These are phyloP conservation scores for Fomitiporia mediterranea DNA, from an alignment of 1,284 basidiomycete genomes.

Conservation along the genomic window DNA sequence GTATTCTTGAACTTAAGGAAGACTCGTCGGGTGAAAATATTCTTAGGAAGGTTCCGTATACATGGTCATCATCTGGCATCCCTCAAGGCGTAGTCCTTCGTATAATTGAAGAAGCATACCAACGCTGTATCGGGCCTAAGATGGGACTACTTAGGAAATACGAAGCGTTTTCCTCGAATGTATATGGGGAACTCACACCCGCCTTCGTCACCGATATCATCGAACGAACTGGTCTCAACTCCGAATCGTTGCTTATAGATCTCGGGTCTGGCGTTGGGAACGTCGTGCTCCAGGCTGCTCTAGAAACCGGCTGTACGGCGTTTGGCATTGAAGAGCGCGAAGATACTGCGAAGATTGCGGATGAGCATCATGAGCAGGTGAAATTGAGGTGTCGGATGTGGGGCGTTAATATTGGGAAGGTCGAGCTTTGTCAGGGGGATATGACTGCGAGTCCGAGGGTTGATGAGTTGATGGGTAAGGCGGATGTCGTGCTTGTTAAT, in stretches of 20 bases:
- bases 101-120: conserved; percentile 75
- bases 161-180: conserved; percentile 67
- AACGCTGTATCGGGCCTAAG: conserved; percentile 70
- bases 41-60: conserved; percentile 41
- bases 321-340: conserved; percentile 67
- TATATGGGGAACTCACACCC: conserved; percentile 75
- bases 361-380: conserved; percentile 58
- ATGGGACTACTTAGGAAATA: conserved; percentile 60
- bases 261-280: conserved; percentile 79
- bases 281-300: conserved; percentile 67
- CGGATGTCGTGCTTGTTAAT: conserved; percentile 74
- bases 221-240: conserved; percentile 47
- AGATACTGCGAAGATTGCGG: conserved; percentile 59
- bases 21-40: conserved; percentile 45
- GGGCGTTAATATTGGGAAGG: conserved; percentile 61
- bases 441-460: conserved; percentile 62
- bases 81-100: conserved; percentile 59
- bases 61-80: conserved; percentile 47
- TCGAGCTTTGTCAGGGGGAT: conserved; percentile 69
- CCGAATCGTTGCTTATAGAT: conserved; percentile 64
- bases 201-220: conserved; percentile 64
- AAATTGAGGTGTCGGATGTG: conserved; percentile 67
- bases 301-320: conserved; percentile 69
- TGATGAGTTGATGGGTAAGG: conserved; percentile 55
- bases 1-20: conserved; percentile 60